Evolutionary conservation across 1,284 basidiomycete species (phyloP).

Genomic region (Chiua sp.): DNA sequence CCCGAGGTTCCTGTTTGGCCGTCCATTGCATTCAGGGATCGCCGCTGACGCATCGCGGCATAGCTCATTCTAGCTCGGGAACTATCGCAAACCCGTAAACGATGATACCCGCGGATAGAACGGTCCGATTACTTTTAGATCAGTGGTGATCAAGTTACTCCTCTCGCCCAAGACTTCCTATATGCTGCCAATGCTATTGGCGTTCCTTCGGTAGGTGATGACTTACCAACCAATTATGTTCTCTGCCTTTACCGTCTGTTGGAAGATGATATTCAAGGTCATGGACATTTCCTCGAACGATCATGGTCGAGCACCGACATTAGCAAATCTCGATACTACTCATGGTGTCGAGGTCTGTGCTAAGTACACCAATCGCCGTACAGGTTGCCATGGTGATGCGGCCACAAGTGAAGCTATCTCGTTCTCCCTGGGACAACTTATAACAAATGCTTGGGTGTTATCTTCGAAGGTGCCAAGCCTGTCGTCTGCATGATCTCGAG

Average conservation of each 20-base stretch:
- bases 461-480: constrained; percentile 72
- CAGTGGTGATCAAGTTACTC: constrained; percentile 65
- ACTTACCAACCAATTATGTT: not conserved
- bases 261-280: constrained; percentile 69
- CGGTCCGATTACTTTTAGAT: constrained; percentile 74
- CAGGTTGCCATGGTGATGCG: constrained; percentile 72
- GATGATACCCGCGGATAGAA: constrained; percentile 69
- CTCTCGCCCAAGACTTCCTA: constrained; percentile 72
- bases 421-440: not conserved
- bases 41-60: constrained; percentile 69
- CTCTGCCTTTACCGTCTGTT: not conserved
- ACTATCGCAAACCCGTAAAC: constrained; percentile 71
- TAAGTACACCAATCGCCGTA: constrained; percentile 78
- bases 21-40: constrained; percentile 79
- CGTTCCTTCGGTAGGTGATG: constrained; percentile 59
- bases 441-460: constrained; percentile 66
- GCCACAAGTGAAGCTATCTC: constrained; percentile 56
- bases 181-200: constrained; percentile 66
- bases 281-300: not conserved
- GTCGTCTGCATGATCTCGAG: constrained; percentile 63
- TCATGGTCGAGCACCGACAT: constrained; percentile 4
- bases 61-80: constrained; percentile 67
- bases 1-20: constrained; percentile 57
- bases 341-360: constrained; percentile 77
- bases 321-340: constrained; percentile 57